Percentiles rank a stretch among this genome's conserved stretches.
These are phyloP conservation scores for Elymus sibiricus DNA, from an alignment of 176 grass and related monocot genomes.

Conservation along the genomic window DNA sequence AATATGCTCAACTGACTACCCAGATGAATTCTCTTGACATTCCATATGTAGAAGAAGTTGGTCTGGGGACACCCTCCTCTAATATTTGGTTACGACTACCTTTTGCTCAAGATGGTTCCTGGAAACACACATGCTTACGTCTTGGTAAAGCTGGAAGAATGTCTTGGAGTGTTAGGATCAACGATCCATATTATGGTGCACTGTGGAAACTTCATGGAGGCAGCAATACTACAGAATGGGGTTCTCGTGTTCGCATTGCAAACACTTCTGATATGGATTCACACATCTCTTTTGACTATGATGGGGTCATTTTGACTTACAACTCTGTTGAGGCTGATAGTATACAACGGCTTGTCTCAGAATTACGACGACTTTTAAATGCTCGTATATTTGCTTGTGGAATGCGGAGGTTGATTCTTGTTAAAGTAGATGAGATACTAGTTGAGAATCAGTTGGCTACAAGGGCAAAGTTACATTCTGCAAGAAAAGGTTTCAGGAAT, in stretches of 20 bases:
- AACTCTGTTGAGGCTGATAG: slow-evolving; percentile 84
- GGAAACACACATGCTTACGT: slow-evolving; percentile 72
- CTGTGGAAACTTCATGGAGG: slow-evolving; percentile 72
- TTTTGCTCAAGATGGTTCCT: slow-evolving; percentile 63
- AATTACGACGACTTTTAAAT: slow-evolving; percentile 79
- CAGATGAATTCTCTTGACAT: slow-evolving; percentile 90
- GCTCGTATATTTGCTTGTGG: slow-evolving; percentile 61
- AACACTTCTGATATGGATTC: slow-evolving; percentile 85
- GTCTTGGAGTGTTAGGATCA: slow-evolving; percentile 90
- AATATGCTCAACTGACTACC: slow-evolving; percentile 86
- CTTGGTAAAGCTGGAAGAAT: slow-evolving; percentile 77
- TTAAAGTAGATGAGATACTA: slow-evolving; percentile 59
- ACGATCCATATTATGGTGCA: slow-evolving; percentile 69
- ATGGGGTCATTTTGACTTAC: slow-evolving; percentile 68
- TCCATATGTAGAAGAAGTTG: slow-evolving; percentile 79
- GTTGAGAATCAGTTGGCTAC: slow-evolving; percentile 31
- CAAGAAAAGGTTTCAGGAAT: slow-evolving; percentile 44
- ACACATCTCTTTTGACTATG: slow-evolving; percentile 79
- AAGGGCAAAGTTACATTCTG: slow-evolving; percentile 33
- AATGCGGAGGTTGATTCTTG: slow-evolving; percentile 71
- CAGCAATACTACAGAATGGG: slow-evolving; percentile 62
- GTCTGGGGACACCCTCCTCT: slow-evolving; percentile 55
- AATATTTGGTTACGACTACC: slow-evolving; percentile 81
- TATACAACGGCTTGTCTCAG: slow-evolving; percentile 69
- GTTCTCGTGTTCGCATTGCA: slow-evolving; percentile 62